Evolutionary conservation across 345 rosid genomes (phyloP).

Genomic region (Camelina hispida): DNA sequence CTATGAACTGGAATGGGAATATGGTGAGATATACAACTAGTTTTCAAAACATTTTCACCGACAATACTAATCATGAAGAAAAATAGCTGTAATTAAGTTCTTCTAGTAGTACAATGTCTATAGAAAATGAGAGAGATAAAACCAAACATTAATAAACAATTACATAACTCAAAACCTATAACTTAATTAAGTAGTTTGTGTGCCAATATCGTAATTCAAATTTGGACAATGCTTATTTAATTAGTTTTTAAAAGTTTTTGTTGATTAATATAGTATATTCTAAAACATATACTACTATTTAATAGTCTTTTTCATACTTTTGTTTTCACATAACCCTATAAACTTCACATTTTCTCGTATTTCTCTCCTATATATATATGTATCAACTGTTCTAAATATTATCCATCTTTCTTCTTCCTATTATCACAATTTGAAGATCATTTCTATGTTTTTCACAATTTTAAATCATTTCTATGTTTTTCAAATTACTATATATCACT

Average conservation of each 20-base stretch:
- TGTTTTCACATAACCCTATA: too few species aligned
- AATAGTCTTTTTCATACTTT: too few species aligned
- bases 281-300: too few species aligned
- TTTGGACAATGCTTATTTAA: too few species aligned
- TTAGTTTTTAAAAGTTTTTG: too few species aligned
- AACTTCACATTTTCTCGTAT: not conserved
- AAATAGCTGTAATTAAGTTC: not conserved
- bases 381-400: not conserved
- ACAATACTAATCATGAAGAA: conserved; percentile 5
- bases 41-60: conserved; percentile 25
- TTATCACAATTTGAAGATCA: not conserved
- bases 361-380: not conserved
- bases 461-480: not conserved
- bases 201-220: too few species aligned
- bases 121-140: not conserved
- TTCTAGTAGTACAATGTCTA: not conserved
- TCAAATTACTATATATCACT: not conserved
- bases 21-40: not conserved
- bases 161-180: not conserved
- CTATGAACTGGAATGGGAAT: conserved; percentile 1
- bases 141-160: not conserved
- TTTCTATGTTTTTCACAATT: not conserved
- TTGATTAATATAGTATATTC: too few species aligned
- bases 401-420: not conserved
- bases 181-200: not conserved